These are phyloP conservation scores for Scutellaria galericulata DNA, from an alignment of 257 asterid species.

Conservation along the genomic window DNA sequence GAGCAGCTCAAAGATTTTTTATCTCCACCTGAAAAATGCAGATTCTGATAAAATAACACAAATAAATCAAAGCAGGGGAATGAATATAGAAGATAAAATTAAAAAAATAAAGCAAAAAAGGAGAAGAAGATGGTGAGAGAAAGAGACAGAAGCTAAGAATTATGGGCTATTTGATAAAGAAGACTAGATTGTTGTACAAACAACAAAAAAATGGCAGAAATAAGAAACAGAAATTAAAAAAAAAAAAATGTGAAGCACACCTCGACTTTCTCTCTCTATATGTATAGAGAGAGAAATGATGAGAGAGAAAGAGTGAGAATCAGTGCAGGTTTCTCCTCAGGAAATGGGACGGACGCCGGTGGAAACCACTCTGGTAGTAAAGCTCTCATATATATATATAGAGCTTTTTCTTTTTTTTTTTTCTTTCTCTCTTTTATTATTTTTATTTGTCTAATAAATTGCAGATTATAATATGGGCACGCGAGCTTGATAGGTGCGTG, in stretches of 20 bases:
- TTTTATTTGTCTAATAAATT: no score
- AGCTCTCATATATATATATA: not conserved
- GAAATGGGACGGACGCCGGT: constrained; percentile 8
- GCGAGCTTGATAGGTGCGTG: no score
- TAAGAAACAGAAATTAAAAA: not conserved
- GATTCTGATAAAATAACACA: constrained; percentile 28
- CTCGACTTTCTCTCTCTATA: constrained; percentile 19
- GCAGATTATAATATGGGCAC: no score
- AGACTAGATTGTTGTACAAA: constrained; percentile 13
- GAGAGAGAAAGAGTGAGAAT: constrained; percentile 16
- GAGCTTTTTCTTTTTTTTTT: not conserved
- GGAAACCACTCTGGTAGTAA: not conserved
- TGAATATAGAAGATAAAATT: constrained; percentile 18
- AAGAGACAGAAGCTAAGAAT: constrained; percentile 35
- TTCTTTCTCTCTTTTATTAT: no score
- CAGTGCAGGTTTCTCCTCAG: constrained; percentile 22
- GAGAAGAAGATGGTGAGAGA: constrained; percentile 27
- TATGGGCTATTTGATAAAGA: constrained; percentile 27
- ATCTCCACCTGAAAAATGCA: constrained; percentile 31
- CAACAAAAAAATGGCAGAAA: constrained; percentile 8
- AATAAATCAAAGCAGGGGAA: constrained; percentile 1
- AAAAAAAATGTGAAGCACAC: not conserved
- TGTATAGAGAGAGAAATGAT: not conserved
- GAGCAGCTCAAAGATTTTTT: not conserved
- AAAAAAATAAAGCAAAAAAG: constrained; percentile 28